Base-by-base conservation (phyloP, 2,329 filamentous ascomycete genomes). In the Cladosporium sp. region DNA sequence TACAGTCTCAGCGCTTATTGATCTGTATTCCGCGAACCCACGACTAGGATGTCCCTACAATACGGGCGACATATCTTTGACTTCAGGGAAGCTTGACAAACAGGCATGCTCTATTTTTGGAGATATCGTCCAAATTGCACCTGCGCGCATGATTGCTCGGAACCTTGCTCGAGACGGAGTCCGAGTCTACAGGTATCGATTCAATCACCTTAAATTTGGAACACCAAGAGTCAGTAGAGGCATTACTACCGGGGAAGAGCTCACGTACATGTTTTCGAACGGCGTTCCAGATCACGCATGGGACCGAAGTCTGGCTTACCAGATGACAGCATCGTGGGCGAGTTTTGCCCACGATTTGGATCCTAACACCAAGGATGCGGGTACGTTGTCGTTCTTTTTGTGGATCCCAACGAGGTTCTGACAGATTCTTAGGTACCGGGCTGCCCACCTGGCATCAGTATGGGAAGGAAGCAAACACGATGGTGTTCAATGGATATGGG, bases 181-280 rank as follows among this genome's bases (percentile, higher is more conserved):
- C 4, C 60, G 54, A 49, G 51, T 65, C 0, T 76, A 72, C 60
- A 66, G 63, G n/a, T 82, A 81, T 70, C 72, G 76, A 38, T 81
- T 80, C 63, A 73, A 81, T 59, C 76, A 78, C 4, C 64, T 62
- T 8, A 66, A 71, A 6, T 71, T 72, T 34, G 72, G 73, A 6
- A 64, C 76, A 1, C 67, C 73, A 7, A 34, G n/a, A 17, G 28
- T 50, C 5, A 20, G 8, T 17, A 36, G 30, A 17, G 45, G 45
- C 14, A 50, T 50, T 11, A 50, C 45, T 5, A 50, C 45, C 19
- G 45, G 45, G 36, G 28, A 17, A 17, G 45, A 50, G 45, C 28
- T 34, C 11, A 17, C 45, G 30, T 50, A 50, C 15, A 36, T 50
- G 45, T 50, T 50, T 9, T 50, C 45, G 8, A 50, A 50, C 11